These are phyloP conservation scores for Monilinia aucupariae DNA, from an alignment of 2,329 filamentous ascomycete species.

Conservation along the genomic window DNA sequence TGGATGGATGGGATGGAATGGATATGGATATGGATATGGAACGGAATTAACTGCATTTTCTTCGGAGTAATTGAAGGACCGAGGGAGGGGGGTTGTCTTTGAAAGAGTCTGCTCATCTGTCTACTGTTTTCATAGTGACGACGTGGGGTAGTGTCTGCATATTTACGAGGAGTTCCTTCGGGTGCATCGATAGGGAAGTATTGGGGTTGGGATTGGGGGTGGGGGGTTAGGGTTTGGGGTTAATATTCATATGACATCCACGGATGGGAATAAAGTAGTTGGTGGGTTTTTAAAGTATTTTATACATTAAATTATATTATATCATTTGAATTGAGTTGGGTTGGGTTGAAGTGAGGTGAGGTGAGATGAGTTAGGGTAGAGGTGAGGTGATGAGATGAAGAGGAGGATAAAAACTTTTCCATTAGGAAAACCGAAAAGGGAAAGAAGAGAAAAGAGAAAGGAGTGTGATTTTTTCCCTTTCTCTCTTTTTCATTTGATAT, in stretches of 20 bases:
- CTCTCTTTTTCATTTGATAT: no score
- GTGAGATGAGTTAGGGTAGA: no score
- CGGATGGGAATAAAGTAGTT: background rate
- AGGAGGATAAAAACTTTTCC: no score
- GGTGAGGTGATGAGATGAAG: no score
- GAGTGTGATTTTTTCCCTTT: no score
- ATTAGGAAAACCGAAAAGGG: no score
- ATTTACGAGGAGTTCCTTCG: constrained; percentile 5
- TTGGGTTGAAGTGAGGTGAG: no score
- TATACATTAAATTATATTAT: background rate
- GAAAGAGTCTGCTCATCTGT: background rate
- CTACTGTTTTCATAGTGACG: background rate
- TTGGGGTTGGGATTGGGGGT: background rate
- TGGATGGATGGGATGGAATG: background rate
- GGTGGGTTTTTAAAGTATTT: background rate
- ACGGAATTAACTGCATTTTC: constrained; percentile 13
- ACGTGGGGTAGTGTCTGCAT: constrained; percentile 4
- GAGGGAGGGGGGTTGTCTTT: no score
- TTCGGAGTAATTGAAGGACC: constrained; percentile 6
- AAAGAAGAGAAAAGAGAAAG: no score
- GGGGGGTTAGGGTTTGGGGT: background rate
- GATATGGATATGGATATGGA: constrained; percentile 3
- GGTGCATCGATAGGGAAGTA: background rate
- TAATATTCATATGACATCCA: constrained; percentile 4
- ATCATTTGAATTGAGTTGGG: no score